Percentiles rank a stretch among this genome's conserved stretches.
These are phyloP conservation scores for Backusella sp. DNA, from an alignment of 192 early-diverging fungal genomes.

Conservation along the genomic window DNA sequence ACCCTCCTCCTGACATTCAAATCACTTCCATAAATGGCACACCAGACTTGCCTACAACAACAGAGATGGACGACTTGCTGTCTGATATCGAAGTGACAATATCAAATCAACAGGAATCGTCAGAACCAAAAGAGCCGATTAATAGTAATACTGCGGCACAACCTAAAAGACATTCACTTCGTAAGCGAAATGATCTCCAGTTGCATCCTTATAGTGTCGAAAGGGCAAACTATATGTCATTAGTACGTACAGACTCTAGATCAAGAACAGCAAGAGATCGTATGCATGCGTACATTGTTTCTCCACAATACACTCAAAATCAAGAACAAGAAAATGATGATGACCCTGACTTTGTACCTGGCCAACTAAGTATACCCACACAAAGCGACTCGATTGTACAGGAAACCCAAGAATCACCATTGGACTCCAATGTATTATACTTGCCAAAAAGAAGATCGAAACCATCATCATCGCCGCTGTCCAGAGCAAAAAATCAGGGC, in stretches of 20 bases:
- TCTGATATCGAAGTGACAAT: not conserved
- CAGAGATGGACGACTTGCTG: not conserved
- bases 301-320: not conserved
- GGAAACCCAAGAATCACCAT: not conserved
- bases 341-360: not conserved
- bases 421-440: not conserved
- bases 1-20: not conserved
- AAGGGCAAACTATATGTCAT: not conserved
- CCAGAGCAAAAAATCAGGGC: not conserved
- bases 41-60: not conserved
- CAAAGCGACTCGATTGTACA: not conserved
- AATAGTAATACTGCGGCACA: not conserved
- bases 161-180: slow-evolving; percentile 2
- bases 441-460: not conserved
- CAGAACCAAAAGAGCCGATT: too few species aligned
- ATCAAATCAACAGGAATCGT: not conserved
- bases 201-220: not conserved
- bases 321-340: not conserved
- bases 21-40: not conserved
- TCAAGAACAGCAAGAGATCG: not conserved
- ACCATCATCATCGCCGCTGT: not conserved
- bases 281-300: not conserved
- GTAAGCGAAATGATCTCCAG: not conserved
- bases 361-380: not conserved
- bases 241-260: not conserved